Conservation (phyloP, 2,329 filamentous ascomycete genomes). For the Xylariaceae sp. region DNA sequence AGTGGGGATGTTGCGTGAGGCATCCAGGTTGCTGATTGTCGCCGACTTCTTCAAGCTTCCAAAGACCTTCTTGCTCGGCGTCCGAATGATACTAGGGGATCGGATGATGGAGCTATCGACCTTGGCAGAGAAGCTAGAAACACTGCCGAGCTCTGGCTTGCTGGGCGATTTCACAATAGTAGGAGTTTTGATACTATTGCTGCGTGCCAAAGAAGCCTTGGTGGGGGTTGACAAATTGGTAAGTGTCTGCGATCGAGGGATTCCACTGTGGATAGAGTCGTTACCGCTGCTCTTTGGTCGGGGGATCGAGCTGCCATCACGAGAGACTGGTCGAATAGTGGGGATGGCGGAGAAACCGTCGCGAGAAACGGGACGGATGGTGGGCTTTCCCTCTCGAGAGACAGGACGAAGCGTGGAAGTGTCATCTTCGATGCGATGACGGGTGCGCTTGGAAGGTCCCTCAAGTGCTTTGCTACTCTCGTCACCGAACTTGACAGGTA, state of each 20-base stretch:
- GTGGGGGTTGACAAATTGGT: slow-evolving; percentile 71
- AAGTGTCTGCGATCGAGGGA: slow-evolving; percentile 45
- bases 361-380: too few relatives aligned
- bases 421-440: slow-evolving; percentile 65
- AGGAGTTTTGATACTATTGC: slow-evolving; percentile 51
- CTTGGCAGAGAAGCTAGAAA: slow-evolving; percentile 47
- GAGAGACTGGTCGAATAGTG: slow-evolving; percentile 56
- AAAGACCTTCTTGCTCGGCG: slow-evolving; percentile 28
- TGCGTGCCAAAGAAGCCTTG: slow-evolving; percentile 66
- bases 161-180: slow-evolving; percentile 54
- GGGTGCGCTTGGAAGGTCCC: slow-evolving; percentile 64
- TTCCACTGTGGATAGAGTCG: slow-evolving; percentile 30
- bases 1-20: slow-evolving; percentile 31
- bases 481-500: slow-evolving; percentile 20
- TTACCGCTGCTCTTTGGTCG: slow-evolving; percentile 44
- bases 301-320: slow-evolving; percentile 42
- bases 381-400: too few relatives aligned
- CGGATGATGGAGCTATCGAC: slow-evolving; percentile 32
- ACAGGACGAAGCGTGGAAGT: slow-evolving; percentile 60
- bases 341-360: too few relatives aligned
- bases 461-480: slow-evolving; percentile 29
- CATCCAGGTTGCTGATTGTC: slow-evolving; percentile 43
- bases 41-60: slow-evolving; percentile 46
- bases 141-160: slow-evolving; percentile 40
- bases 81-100: slow-evolving; percentile 37